Base-by-base conservation (phyloP, 306 rosid genomes). In the Geum urbanum region DNA sequence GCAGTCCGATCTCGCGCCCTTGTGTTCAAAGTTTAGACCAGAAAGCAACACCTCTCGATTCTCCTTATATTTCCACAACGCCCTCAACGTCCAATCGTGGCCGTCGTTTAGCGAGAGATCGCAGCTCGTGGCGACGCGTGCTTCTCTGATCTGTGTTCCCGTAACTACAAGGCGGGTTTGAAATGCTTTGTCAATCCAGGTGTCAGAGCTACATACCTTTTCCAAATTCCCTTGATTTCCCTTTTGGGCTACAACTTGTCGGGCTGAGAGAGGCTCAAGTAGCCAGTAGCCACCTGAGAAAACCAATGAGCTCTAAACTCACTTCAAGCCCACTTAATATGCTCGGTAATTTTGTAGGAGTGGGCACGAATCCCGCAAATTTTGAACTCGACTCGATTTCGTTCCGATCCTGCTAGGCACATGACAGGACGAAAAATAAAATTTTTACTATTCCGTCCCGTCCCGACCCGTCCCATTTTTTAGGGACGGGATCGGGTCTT, bases 91-190 rank as follows among this genome's bases (percentile, higher is more conserved):
- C 22, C 18, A 46, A 71, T 83, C 71, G 1, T 2, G 45, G 8
- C 76, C 75, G 77, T 80, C 66, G 11, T 72, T 76, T 2, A 27
- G 53, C 8, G 62, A 67, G 73, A 79, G 48, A 73, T 78, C 74
- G 11, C 14, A 62, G 87, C 5, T 9, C 8, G 6, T 53, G 20
- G 16, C 64, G 77, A 79, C 89, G 58, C 87, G 89, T 81, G 92
- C 72, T 64, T 13, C 16, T 6, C 22, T 18, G 24, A 46, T 63
- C 59, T 53, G 63, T 69, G 63, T 47, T 32, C 55, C 70, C 73
- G 60, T 50, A 76, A 48, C 66, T 69, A 54, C 77, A 71, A 71
- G 75, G 67, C 72, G 47, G 77, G 50, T 75, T 67, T 43, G 16
- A 18, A 52, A 14, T 68, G 71, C 79, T 47, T 56, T 24, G 46